A percentile compares a stretch with the other conserved stretches of the same genome.
Evolutionary conservation across 345 rosid species (phyloP).

Genomic region (Dipteronia sinensis): DNA sequence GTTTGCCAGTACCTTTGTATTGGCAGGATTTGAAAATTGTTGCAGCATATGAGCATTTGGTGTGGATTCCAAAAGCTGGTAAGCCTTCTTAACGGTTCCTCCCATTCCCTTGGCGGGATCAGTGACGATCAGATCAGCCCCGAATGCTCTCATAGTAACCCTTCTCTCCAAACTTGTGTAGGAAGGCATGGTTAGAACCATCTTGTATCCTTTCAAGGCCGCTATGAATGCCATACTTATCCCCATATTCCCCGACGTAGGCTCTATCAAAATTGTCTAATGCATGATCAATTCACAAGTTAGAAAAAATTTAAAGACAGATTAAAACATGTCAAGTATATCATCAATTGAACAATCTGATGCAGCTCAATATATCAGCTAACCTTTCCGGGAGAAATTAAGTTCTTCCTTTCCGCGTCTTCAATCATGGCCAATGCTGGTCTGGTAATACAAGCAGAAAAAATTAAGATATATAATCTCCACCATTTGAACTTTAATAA

Average conservation of each 20-base stretch:
- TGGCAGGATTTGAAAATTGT: slow-evolving; percentile 90
- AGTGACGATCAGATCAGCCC: slow-evolving; percentile 89
- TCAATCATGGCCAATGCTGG: slow-evolving; percentile 84
- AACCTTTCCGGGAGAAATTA: slow-evolving; percentile 84
- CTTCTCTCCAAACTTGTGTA: slow-evolving; percentile 97
- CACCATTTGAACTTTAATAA: background rate
- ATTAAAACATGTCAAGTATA: background rate
- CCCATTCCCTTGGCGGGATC: slow-evolving; percentile 98
- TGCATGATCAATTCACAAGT: background rate
- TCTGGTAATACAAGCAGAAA: slow-evolving; percentile 36
- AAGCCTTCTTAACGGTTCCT: slow-evolving; percentile 91
- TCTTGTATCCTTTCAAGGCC: slow-evolving; percentile 85
- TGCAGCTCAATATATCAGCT: slow-evolving; percentile 6
- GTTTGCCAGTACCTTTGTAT: slow-evolving; percentile 55
- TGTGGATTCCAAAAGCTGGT: slow-evolving; percentile 73
- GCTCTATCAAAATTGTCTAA: slow-evolving; percentile 90
- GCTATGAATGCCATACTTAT: slow-evolving; percentile 97
- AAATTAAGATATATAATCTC: background rate
- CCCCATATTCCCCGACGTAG: slow-evolving; percentile 98
- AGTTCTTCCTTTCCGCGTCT: slow-evolving; percentile 77
- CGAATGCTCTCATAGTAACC: slow-evolving; percentile 92
- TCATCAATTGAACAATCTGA: background rate
- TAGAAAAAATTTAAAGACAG: background rate
- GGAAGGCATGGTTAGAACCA: slow-evolving; percentile 95
- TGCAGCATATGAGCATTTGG: slow-evolving; percentile 84